phyloP scores from a whole-genome alignment of 2,329 filamentous ascomycete species.

The Scolecobasidium constrictum region DNA sequence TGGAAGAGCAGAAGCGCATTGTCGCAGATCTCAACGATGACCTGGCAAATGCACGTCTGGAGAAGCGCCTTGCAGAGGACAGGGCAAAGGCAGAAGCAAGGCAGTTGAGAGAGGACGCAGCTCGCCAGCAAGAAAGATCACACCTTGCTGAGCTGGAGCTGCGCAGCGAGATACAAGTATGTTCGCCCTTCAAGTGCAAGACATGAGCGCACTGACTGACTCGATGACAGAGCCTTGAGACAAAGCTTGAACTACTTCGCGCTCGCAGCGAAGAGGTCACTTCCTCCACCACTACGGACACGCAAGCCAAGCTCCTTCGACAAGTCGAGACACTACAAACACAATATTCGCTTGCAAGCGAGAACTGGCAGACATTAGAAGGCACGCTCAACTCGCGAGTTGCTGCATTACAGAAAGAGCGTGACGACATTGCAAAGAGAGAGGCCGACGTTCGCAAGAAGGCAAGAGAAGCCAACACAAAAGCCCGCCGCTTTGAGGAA shows the following conservation, averaged over 20 bases:
- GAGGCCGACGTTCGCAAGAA: conserved; percentile 86
- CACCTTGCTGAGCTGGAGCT: conserved; percentile 63
- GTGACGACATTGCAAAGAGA: conserved; percentile 71
- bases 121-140: conserved; percentile 60
- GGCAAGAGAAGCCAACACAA: conserved; percentile 69
- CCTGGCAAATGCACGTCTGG: conserved; percentile 54
- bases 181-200: too few species aligned
- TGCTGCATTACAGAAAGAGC: conserved; percentile 73
- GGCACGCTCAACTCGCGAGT: conserved; percentile 70
- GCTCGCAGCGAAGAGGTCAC: conserved; percentile 80
- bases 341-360: conserved; percentile 85
- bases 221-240: conserved; percentile 55
- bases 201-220: too few species aligned
- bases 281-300: conserved; percentile 68
- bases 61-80: conserved; percentile 65
- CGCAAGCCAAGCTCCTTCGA: conserved; percentile 78
- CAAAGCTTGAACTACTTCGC: conserved; percentile 80
- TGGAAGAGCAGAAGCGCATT: conserved; percentile 53
- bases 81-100: conserved; percentile 58
- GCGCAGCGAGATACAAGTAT: conserved; percentile 58
- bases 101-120: conserved; percentile 62
- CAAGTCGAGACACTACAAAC: conserved; percentile 94
- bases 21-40: conserved; percentile 50
- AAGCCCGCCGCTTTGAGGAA: conserved; percentile 61
- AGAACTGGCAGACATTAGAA: conserved; percentile 97